Percentiles rank a stretch among this genome's conserved stretches.
Evolutionary conservation across 768 basidiomycete species (phyloP).

Genomic region (Tephrocybe sp.): DNA sequence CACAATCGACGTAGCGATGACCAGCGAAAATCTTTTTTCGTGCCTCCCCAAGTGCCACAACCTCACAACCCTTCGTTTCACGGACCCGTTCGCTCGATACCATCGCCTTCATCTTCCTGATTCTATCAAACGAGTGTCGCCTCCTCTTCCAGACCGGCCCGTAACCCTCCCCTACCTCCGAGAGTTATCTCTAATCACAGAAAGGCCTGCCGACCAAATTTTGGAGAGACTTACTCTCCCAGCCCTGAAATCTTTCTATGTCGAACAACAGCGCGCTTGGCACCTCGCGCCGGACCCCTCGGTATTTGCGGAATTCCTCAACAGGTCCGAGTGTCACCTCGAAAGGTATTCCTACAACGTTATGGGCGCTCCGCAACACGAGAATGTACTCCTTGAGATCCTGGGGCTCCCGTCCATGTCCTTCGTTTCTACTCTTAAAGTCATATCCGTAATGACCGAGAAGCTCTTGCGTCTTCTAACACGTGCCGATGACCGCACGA

Average conservation of each 20-base stretch:
- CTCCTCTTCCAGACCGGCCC: not conserved
- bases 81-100: not conserved
- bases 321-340: constrained; percentile 5
- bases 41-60: constrained; percentile 5
- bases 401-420: constrained; percentile 1
- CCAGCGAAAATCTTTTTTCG: not conserved
- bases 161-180: constrained; percentile 5
- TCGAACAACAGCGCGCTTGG: not conserved
- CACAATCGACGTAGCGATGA: not conserved
- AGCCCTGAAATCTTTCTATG: not conserved
- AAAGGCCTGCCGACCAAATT: constrained; percentile 1
- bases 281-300: not conserved
- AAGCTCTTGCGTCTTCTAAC: constrained; percentile 5
- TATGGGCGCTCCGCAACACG: not conserved
- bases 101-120: not conserved
- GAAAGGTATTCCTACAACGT: not conserved
- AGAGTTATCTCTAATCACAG: not conserved
- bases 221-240: constrained; percentile 7
- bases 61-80: constrained; percentile 4
- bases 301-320: not conserved
- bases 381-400: constrained; percentile 1
- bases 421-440: not conserved
- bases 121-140: not conserved
- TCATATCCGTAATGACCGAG: not conserved
- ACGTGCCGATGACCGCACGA: not conserved